Conservation (phyloP, 345 rosid genomes). For the Arabidopsis arenosa region DNA sequence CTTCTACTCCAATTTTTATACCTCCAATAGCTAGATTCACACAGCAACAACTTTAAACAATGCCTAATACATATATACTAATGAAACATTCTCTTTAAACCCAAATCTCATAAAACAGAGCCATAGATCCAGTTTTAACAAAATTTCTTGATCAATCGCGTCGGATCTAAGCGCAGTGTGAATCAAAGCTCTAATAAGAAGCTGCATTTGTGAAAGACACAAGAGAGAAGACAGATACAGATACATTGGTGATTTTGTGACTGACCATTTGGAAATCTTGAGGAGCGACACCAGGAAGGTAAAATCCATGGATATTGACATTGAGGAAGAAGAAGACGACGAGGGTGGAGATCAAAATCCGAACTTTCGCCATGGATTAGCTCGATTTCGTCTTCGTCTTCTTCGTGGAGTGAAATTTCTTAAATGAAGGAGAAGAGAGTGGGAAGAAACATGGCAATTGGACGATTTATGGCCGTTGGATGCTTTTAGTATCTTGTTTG, state of each 20-base stretch:
- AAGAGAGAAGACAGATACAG: not conserved
- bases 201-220: slow-evolving; percentile 1
- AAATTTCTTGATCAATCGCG: not conserved
- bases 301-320: slow-evolving; percentile 53
- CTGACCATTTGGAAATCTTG: slow-evolving; percentile 62
- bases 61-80: not conserved
- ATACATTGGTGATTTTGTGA: not conserved
- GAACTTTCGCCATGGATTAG: slow-evolving; percentile 48
- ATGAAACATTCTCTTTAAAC: slow-evolving; percentile 2
- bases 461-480: slow-evolving; percentile 21
- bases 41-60: slow-evolving; percentile 3
- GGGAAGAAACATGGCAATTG: slow-evolving; percentile 21
- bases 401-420: slow-evolving; percentile 27
- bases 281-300: slow-evolving; percentile 86
- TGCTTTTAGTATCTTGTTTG: not conserved
- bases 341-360: slow-evolving; percentile 42
- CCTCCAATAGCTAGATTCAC: not conserved
- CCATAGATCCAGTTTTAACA: not conserved
- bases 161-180: slow-evolving; percentile 7
- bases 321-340: slow-evolving; percentile 28
- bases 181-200: not conserved
- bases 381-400: slow-evolving; percentile 26
- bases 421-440: slow-evolving; percentile 25
- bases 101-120: not conserved
- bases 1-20: not conserved